A percentile compares a stretch with the other conserved stretches of the same genome.
Evolutionary conservation across 2,329 filamentous ascomycete species (phyloP).

Genomic region (Colletotrichum tabaci): DNA sequence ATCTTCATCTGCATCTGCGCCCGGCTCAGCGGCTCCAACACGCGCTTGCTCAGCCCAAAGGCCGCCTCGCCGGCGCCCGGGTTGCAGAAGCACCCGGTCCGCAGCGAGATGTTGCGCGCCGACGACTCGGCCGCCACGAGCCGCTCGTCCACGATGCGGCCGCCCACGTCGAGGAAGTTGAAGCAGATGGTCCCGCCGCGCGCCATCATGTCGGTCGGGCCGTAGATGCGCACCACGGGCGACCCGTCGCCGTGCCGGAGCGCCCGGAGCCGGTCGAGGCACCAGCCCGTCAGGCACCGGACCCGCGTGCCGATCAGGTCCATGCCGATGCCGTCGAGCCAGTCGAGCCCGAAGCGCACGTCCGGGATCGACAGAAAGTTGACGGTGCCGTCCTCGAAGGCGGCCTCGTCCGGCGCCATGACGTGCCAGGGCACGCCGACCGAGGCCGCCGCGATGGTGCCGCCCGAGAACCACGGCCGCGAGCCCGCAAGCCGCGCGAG

Average conservation of each 20-base stretch:
- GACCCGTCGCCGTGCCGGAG: conserved; percentile 52
- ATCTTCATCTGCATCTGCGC: neutral
- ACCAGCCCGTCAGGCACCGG: conserved; percentile 55
- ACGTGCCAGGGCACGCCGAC: conserved; percentile 52
- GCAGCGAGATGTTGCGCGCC: conserved; percentile 53
- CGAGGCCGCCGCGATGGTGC: conserved; percentile 54
- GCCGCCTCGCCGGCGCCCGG: conserved; percentile 56
- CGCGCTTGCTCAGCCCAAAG: conserved; percentile 47
- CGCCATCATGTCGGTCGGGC: conserved; percentile 48
- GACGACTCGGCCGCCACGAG: conserved; percentile 54
- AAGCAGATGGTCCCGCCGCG: conserved; percentile 57
- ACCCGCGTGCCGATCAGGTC: conserved; percentile 50
- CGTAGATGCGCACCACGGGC: conserved; percentile 54
- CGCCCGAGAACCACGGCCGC: conserved; percentile 58
- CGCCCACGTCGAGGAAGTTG: conserved; percentile 54
- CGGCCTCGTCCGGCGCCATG: conserved; percentile 48
- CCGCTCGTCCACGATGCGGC: conserved; percentile 54
- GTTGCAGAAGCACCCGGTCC: conserved; percentile 61
- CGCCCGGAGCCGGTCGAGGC: conserved; percentile 49
- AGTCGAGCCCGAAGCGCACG: conserved; percentile 54
- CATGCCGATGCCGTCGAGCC: conserved; percentile 50
- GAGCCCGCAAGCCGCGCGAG: conserved; percentile 48
- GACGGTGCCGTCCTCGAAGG: conserved; percentile 58
- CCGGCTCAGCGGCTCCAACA: conserved; percentile 38
- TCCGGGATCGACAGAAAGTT: conserved; percentile 59